Percentiles rank a stretch among this genome's conserved stretches.
phyloP scores from a whole-genome alignment of 176 grass and related monocot genomes.

The Triticum urartu region DNA sequence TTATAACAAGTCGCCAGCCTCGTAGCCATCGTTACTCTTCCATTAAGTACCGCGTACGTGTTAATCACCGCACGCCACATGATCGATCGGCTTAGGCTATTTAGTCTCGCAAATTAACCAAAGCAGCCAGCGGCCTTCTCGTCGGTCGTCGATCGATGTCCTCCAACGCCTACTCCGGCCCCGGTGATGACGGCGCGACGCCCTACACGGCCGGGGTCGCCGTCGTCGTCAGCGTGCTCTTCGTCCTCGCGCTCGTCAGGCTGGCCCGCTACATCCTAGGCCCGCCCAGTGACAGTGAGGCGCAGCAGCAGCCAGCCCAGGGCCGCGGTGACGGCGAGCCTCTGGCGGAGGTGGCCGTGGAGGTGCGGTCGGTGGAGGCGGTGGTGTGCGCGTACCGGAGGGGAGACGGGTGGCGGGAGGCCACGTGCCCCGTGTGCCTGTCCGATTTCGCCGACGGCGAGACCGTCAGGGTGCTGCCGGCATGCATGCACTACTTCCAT shows the following conservation, averaged over 20 bases:
- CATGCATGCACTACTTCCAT: slow-evolving; percentile 41
- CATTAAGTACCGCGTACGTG: background rate
- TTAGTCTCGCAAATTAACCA: background rate
- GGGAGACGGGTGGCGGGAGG: slow-evolving; percentile 15
- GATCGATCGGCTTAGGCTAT: background rate
- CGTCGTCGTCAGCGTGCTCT: background rate
- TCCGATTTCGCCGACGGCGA: slow-evolving; percentile 25
- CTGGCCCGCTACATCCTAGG: background rate
- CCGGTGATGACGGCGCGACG: background rate
- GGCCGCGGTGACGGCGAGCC: background rate
- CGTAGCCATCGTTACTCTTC: background rate
- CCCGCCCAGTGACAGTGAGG: background rate
- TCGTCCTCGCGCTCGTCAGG: background rate
- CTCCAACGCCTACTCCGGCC: background rate
- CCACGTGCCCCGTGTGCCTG: slow-evolving; percentile 30
- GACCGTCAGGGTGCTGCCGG: background rate
- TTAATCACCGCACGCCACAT: background rate
- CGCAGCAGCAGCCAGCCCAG: background rate
- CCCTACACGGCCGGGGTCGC: background rate
- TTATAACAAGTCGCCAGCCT: background rate
- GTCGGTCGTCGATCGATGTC: background rate
- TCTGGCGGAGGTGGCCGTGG: background rate
- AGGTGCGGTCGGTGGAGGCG: background rate
- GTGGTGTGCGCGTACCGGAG: slow-evolving; percentile 15
- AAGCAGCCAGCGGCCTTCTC: background rate